phyloP scores from a whole-genome alignment of 176 grass and related monocot genomes.

The Musa schizocarpa region DNA sequence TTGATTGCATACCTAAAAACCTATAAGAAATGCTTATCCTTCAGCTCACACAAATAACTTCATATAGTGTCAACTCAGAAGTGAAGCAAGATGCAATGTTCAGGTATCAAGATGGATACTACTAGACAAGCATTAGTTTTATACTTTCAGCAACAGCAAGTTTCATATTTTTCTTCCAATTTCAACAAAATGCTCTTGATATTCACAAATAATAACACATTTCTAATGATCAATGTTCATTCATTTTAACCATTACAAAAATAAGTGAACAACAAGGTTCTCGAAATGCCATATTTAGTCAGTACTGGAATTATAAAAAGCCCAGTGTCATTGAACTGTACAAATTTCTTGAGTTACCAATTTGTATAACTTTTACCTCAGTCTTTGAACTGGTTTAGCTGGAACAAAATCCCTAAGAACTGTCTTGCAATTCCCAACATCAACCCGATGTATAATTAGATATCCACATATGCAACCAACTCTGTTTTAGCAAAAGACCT shows the following conservation, averaged over 20 bases:
- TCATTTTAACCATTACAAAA: not conserved
- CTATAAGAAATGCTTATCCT: not conserved
- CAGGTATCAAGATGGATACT: not conserved
- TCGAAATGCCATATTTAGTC: not conserved
- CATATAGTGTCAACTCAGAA: not conserved
- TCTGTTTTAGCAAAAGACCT: not conserved
- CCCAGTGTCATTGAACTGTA: conserved; percentile 4
- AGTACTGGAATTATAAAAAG: not conserved
- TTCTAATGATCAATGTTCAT: not conserved
- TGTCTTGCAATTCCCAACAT: not conserved
- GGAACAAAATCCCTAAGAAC: conserved; percentile 4
- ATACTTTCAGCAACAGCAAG: not conserved
- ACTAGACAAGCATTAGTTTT: not conserved
- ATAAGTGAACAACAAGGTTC: not conserved
- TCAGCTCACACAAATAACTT: not conserved
- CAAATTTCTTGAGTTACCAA: not conserved
- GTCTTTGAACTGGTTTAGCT: not conserved
- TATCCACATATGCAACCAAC: conserved; percentile 5
- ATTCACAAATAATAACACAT: not conserved
- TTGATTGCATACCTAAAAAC: too few relatives aligned
- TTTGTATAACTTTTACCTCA: conserved; percentile 3
- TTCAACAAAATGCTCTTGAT: not conserved
- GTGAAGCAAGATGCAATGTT: not conserved
- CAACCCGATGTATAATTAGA: not conserved
- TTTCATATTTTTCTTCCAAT: not conserved